Base-by-base conservation (phyloP, 257 asterid species). In the Penstemon barbatus region DNA sequence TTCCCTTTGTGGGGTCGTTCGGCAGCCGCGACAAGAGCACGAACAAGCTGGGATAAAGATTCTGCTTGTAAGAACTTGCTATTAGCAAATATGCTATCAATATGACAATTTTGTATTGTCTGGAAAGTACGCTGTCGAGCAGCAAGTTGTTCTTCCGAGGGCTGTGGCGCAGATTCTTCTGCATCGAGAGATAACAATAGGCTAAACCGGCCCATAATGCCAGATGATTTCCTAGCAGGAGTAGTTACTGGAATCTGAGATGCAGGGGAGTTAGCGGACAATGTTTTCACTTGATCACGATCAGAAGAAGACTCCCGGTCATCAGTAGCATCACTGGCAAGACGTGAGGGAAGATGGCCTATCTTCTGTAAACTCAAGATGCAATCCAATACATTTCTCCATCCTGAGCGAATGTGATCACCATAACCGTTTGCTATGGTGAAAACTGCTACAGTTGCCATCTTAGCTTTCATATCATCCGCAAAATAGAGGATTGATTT, bases 311-410 rank as follows among this genome's bases (percentile, higher is more conserved):
- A 25, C 60, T 89, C 96, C 75, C 76, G 56, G 57, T 88, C 90
- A 74, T 88, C 91, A 65, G 87, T 85, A 63, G 94, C 96, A 77
- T 92, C 96, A 57, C 79, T 86, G 39, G 93, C 89, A 69, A 88
- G 86, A 71, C 95, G 94, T 57, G 94, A 80, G 36, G 98, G 95
- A 81, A 90, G 97, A 80, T 90, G 95, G 56, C 94, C 95, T 41
- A 84, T 72, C 74, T 78, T 90, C 53, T 92, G 96, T 84, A 92
- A 77, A 71, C 96, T 90, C 82, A 90, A 73, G 67, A 90, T 88
- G 77, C 96, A 93, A 66, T 93, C 99, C 73, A 90, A 75, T 62
- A 93, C 84, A 81, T 93, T 90, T 75, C 88, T 88, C 98, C 98
- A 92, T 33, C 97, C 94, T 5, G 89, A 82, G 40, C 86, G 92